Conservation (phyloP, 768 basidiomycete genomes). For the Boletus pseudo-olivaceus region DNA sequence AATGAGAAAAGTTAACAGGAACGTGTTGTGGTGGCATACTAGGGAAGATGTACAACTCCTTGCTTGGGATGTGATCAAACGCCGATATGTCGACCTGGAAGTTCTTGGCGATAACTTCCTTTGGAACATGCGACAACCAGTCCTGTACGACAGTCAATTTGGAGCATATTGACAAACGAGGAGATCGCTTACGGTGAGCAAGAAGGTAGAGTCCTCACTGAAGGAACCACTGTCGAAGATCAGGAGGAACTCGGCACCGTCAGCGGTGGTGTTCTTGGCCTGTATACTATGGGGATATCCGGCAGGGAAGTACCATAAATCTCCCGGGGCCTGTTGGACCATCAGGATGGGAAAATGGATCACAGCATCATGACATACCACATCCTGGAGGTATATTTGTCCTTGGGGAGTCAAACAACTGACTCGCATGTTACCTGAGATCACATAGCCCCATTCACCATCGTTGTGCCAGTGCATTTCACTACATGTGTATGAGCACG, state of each 20-base stretch:
- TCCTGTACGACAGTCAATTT: conserved; percentile 38
- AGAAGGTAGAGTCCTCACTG: conserved; percentile 57
- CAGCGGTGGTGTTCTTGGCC: conserved; percentile 44
- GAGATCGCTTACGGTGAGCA: conserved; percentile 27
- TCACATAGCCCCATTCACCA: conserved; percentile 51
- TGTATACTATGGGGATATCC: conserved; percentile 56
- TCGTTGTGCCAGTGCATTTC: conserved; percentile 46
- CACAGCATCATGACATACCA: conserved; percentile 34
- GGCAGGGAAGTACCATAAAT: conserved; percentile 60
- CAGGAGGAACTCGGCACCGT: conserved; percentile 53
- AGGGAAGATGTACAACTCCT: conserved; percentile 56
- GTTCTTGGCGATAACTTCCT: conserved; percentile 60
- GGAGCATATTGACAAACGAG: background rate
- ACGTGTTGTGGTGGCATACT: conserved; percentile 19
- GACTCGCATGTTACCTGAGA: conserved; percentile 46
- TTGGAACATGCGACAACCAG: conserved; percentile 63
- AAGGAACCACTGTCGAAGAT: conserved; percentile 43
- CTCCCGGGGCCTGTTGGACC: conserved; percentile 30
- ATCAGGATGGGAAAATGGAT: conserved; percentile 20
- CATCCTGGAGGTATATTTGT: conserved; percentile 48
- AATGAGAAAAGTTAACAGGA: background rate
- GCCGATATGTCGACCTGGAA: conserved; percentile 46
- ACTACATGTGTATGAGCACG: conserved; percentile 19
- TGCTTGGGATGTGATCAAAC: conserved; percentile 53
- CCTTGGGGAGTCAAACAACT: conserved; percentile 53